These are phyloP conservation scores for Halophytophthora batemanensis DNA, from an alignment of 352 stramenopile genomes.

Conservation along the genomic window DNA sequence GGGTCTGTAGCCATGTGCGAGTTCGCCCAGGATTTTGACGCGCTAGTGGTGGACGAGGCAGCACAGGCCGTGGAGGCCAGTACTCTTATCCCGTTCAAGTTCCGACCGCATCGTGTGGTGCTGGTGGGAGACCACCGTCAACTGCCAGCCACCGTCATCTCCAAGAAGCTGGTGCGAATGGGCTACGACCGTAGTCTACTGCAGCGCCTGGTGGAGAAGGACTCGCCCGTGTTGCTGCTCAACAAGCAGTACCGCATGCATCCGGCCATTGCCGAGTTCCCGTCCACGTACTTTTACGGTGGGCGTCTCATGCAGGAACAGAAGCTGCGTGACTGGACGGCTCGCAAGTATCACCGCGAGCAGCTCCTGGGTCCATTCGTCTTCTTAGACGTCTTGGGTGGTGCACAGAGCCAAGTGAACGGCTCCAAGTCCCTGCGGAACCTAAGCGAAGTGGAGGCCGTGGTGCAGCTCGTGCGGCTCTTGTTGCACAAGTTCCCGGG, in stretches of 20 bases:
- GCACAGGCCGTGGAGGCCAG: conserved; percentile 96
- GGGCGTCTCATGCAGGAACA: conserved; percentile 85
- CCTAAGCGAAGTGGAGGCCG: conserved; percentile 73
- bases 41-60: conserved; percentile 97
- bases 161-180: conserved; percentile 72
- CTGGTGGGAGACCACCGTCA: conserved; percentile 96
- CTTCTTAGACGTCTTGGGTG: conserved; percentile 63
- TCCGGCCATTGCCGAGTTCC: conserved; percentile 93
- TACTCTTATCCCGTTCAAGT: conserved; percentile 96
- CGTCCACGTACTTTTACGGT: conserved; percentile 93
- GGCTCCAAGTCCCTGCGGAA: conserved; percentile 78
- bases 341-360: conserved; percentile 58
- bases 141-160: conserved; percentile 97
- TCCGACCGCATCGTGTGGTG: conserved; percentile 73
- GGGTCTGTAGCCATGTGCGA: conserved; percentile 81
- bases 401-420: conserved; percentile 63
- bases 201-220: conserved; percentile 91
- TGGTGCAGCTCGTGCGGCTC: conserved; percentile 89
- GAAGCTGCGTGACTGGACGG: conserved; percentile 76
- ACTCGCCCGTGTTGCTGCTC: conserved; percentile 84
- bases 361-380: conserved; percentile 50
- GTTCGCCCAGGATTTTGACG: conserved; percentile 93
- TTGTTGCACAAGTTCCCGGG: conserved; percentile 74
- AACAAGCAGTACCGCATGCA: conserved; percentile 98
- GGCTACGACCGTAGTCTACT: conserved; percentile 95